Evolutionary conservation across 2,329 filamentous ascomycete species (phyloP).

Genomic region (Neospermospora avenae): DNA sequence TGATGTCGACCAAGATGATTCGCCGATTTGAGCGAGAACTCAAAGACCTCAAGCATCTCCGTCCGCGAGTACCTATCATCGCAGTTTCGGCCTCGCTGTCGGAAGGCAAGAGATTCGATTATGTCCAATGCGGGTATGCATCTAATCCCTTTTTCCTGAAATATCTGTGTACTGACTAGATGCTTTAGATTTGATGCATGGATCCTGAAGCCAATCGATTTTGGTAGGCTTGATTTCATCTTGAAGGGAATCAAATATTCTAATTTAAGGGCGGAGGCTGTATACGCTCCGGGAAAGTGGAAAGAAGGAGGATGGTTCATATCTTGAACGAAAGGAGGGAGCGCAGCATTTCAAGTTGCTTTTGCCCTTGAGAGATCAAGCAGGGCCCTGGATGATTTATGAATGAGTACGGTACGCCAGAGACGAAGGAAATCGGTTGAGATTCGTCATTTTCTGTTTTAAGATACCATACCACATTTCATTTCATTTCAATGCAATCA

Average conservation of each 20-base stretch:
- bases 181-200: constrained; percentile 25
- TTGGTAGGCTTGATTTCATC: constrained; percentile 23
- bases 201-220: constrained; percentile 27
- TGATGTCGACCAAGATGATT: constrained; percentile 25
- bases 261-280: constrained; percentile 8
- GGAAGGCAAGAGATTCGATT: constrained; percentile 25
- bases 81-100: constrained; percentile 24
- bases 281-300: constrained; percentile 23
- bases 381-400: background rate
- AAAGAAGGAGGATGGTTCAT: constrained; percentile 29
- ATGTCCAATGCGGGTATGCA: constrained; percentile 28
- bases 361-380: background rate
- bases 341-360: background rate
- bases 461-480: background rate
- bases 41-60: constrained; percentile 1
- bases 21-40: constrained; percentile 18
- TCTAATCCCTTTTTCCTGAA: background rate
- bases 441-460: background rate
- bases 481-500: background rate
- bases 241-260: constrained; percentile 19
- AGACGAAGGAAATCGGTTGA: background rate
- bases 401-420: background rate
- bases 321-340: background rate
- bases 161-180: background rate
- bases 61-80: constrained; percentile 22